A percentile compares a stretch with the other conserved stretches of the same genome.
Conservation (phyloP, 2,329 filamentous ascomycete genomes). For the Epichloe scottii region DNA sequence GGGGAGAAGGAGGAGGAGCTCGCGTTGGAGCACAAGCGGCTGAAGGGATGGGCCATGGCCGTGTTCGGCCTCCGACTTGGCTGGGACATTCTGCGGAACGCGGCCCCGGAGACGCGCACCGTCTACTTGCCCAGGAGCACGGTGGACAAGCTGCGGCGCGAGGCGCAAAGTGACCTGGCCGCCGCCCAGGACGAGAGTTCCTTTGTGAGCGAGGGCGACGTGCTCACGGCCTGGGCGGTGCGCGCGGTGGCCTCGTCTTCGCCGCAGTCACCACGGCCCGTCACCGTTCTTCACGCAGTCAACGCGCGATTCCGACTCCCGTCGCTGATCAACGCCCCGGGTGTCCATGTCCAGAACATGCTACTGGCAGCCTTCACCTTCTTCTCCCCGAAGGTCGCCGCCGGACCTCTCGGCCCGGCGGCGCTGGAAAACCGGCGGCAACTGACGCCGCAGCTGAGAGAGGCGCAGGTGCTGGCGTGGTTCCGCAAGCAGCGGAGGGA, state of each 20-base stretch:
- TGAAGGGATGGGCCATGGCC: no score
- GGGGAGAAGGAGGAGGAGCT: background rate
- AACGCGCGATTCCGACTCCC: background rate
- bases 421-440: background rate
- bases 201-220: no score
- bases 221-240: no score
- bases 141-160: no score
- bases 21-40: background rate
- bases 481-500: background rate
- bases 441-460: background rate
- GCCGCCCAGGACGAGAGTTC: no score
- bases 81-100: no score
- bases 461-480: background rate
- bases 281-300: no score
- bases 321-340: conserved; percentile 6
- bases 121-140: no score
- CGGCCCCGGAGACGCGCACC: no score
- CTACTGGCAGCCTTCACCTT: background rate
- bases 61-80: conserved; percentile 10
- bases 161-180: no score
- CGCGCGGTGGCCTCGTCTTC: no score
- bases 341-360: conserved; percentile 13
- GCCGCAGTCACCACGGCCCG: no score
- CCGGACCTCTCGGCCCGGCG: background rate
- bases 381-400: background rate